Evolutionary conservation across 768 basidiomycete species (phyloP).

Genomic region (Cyclocybe cylindracea): DNA sequence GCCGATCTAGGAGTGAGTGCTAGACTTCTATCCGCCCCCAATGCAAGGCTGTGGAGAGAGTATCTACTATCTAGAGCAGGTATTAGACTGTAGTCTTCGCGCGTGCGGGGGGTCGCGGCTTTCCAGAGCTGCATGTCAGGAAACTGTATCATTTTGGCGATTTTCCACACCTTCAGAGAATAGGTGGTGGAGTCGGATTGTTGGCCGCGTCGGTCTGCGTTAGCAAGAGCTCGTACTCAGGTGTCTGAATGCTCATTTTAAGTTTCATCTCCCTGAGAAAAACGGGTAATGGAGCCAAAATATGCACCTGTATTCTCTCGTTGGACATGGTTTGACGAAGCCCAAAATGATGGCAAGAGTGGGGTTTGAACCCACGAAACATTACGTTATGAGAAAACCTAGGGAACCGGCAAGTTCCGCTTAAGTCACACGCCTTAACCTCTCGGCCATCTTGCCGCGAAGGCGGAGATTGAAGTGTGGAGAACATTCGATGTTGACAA

Average conservation of each 20-base stretch:
- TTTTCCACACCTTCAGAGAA: slow-evolving; percentile 13
- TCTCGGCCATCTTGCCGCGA: slow-evolving; percentile 49
- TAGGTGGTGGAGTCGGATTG: slow-evolving; percentile 1
- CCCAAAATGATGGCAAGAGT: slow-evolving; percentile 34
- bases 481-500: too few species aligned
- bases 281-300: too few species aligned
- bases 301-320: too few species aligned
- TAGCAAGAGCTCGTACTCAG: background rate
- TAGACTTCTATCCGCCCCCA: too few species aligned
- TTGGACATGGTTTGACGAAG: too few species aligned
- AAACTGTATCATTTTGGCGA: slow-evolving; percentile 38
- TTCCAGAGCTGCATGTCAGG: slow-evolving; percentile 40
- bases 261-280: too few species aligned
- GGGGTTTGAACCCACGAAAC: slow-evolving; percentile 37
- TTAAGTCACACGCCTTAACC: slow-evolving; percentile 52
- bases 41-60: too few species aligned
- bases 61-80: background rate
- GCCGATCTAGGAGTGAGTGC: too few species aligned
- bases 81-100: background rate
- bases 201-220: background rate
- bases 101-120: slow-evolving; percentile 13
- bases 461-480: background rate
- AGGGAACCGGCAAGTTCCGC: slow-evolving; percentile 28
- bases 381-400: slow-evolving; percentile 34
- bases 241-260: background rate